These are phyloP conservation scores for Hyphopichia khmerensis DNA, from an alignment of 1,139 yeast species.

Conservation along the genomic window DNA sequence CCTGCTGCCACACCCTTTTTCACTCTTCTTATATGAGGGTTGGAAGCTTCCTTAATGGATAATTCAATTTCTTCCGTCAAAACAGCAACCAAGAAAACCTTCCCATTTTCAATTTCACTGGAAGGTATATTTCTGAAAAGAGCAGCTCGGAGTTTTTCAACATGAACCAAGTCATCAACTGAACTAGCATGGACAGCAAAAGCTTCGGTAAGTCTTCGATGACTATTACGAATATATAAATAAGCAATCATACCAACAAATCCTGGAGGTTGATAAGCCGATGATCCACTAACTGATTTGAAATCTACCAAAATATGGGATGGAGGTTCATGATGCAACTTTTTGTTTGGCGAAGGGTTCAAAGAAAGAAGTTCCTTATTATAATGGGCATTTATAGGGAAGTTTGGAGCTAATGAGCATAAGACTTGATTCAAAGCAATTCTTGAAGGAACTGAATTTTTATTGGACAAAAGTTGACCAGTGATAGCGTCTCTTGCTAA, in stretches of 20 bases:
- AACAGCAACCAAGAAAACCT: slow-evolving; percentile 67
- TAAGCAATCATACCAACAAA: slow-evolving; percentile 72
- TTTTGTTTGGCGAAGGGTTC: slow-evolving; percentile 45
- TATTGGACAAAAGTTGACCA: slow-evolving; percentile 60
- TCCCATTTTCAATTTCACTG: slow-evolving; percentile 59
- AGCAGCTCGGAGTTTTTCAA: slow-evolving; percentile 74
- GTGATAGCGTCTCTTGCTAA: slow-evolving; percentile 59
- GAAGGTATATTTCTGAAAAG: slow-evolving; percentile 76
- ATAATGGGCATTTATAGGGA: slow-evolving; percentile 53
- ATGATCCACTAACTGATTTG: slow-evolving; percentile 65
- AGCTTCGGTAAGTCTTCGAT: slow-evolving; percentile 73
- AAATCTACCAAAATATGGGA: slow-evolving; percentile 81
- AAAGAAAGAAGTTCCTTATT: slow-evolving; percentile 32
- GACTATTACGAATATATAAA: slow-evolving; percentile 66
- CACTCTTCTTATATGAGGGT: slow-evolving; percentile 40
- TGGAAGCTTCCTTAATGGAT: slow-evolving; percentile 21
- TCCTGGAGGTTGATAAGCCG: slow-evolving; percentile 64
- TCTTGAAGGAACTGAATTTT: slow-evolving; percentile 47
- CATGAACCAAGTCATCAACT: slow-evolving; percentile 57
- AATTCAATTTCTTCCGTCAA: slow-evolving; percentile 60
- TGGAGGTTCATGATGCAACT: slow-evolving; percentile 55
- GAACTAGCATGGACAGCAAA: slow-evolving; percentile 66
- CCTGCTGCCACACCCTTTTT: slow-evolving; percentile 89
- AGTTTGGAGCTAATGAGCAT: slow-evolving; percentile 72
- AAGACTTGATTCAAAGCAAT: slow-evolving; percentile 70